Percentiles rank a stretch among this genome's conserved stretches.
phyloP scores from a whole-genome alignment of 1,284 basidiomycete species.

The Cerioporus squamosus region DNA sequence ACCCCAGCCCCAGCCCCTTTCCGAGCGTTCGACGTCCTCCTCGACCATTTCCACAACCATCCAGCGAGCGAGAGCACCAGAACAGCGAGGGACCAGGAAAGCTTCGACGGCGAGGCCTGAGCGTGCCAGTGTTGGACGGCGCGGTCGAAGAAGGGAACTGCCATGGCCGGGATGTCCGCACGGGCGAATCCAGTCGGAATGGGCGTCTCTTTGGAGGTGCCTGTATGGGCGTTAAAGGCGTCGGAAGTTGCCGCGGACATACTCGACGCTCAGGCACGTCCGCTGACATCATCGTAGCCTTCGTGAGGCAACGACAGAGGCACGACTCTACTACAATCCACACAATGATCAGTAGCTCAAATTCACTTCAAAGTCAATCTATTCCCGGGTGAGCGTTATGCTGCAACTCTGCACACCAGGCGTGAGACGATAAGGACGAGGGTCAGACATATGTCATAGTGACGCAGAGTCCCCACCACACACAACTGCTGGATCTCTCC shows the following conservation, averaged over 20 bases:
- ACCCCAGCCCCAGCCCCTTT: neutral
- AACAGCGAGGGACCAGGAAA: constrained; percentile 15
- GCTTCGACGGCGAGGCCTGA: neutral
- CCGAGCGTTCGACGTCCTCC: neutral
- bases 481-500: no score
- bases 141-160: constrained; percentile 11
- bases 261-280: no score
- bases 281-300: no score
- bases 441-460: constrained; percentile 2
- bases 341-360: no score
- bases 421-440: no score
- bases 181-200: no score
- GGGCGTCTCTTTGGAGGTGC: neutral
- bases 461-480: constrained; percentile 3
- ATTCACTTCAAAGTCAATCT: no score
- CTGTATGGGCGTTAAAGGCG: neutral
- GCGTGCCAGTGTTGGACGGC: constrained; percentile 2
- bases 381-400: no score
- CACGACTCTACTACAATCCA: no score
- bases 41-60: constrained; percentile 4
- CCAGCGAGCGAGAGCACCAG: constrained; percentile 7
- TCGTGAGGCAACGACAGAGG: no score
- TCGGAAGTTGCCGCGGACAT: neutral
- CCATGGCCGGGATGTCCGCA: constrained; percentile 8
- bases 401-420: no score